Base-by-base conservation (phyloP, 441 rosid genomes). In the Bruguiera hainesii region DNA sequence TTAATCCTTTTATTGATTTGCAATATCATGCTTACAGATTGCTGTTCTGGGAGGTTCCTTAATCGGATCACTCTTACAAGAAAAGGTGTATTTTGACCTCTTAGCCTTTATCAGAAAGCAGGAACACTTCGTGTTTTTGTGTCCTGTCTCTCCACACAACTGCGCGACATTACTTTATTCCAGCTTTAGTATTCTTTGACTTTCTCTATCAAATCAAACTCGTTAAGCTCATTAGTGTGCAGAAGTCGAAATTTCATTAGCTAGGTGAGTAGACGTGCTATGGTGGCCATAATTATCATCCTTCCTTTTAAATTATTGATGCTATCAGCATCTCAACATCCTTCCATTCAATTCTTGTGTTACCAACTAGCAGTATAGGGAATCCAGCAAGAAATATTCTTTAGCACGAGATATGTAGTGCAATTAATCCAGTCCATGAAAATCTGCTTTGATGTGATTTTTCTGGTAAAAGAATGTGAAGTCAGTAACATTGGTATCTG, bases 11-110 rank as follows among this genome's bases (percentile, higher is more conserved):
- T 25, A 46, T 31, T 25, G 46, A 5, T 53, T 50, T 56, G n/a
- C 31, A 21, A 20, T 30, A 28, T 69, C 26, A 31, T 67, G 16
- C 65, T 71, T 61, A 25, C 81, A 90, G 96, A 84, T 90, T 80
- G 98, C 96, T 39, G 97, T 91, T 21, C 64, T 91, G 37, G 97
- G 97, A 79, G 98, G 96, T 71, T 91, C 98, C 66, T 81, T 87
- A 64, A 88, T 91, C 1, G 97, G 98, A 67, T 81, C 91, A 63
- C 83, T 88, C 89, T 82, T 94, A 77, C 89, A 96, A 49, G 97
- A 94, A 80, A 90, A 89, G 97, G 97, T 89, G 85, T 11, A 57
- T 19, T 42, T 74, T 56, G 49, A 39, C 21, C 56, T 31, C 20
- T 42, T 46, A 48, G 50, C 61, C 29, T 64, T 52, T 21, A 26